Base-by-base conservation (phyloP, 73 alveolate species). In the Paramecium octaurelia region DNA sequence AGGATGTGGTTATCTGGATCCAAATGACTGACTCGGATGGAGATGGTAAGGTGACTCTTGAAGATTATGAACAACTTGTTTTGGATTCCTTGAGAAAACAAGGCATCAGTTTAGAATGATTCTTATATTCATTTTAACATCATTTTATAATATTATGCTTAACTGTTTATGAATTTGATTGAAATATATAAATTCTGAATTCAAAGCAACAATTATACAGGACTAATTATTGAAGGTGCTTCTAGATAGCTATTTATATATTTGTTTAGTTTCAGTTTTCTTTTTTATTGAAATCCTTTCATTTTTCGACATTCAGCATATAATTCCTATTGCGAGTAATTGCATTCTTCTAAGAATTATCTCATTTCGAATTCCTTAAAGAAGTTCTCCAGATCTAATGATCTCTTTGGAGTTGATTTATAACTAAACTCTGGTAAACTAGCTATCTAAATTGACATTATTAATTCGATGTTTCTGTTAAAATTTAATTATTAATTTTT, bases 41-140 rank as follows among this genome's bases (percentile, higher is more conserved):
- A 42, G 94, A 88, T 88, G 94, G 94, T 21, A 88, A 88, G 44
- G 75, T 88, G 27, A 70, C 94, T 4, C 54, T 88, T 14, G 80
- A 70, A 27, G 94, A 88, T 16, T 88, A 70, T 48, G 94, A 88
- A 88, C 38, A 88, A 31, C 38, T 88, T 14, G 87, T 88, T 24
- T 40, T 88, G 21, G 48, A 27, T 16, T 70, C 85, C 2, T 64
- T 88, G 12, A 69, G 73, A 50, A 27, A 88, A 48, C 38, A 57
- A 70, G 94, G 94, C 11, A 88, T 88, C 10, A 77, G 90, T 77
- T 77, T 77, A 21, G 90, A 77, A 77, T 77, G 90, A 77, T 23
- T 40, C 0, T 40, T 77, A 42, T 27, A 29, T 64, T 64, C 50
- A 34, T 64, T 31, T 64, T 20, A 5, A 64, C 12, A 59, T 59